Evolutionary conservation across 2,329 filamentous ascomycete genomes (phyloP), one percentile per base, ranked within the genome.

Genomic region (Chaetothyriales sp.): DNA sequence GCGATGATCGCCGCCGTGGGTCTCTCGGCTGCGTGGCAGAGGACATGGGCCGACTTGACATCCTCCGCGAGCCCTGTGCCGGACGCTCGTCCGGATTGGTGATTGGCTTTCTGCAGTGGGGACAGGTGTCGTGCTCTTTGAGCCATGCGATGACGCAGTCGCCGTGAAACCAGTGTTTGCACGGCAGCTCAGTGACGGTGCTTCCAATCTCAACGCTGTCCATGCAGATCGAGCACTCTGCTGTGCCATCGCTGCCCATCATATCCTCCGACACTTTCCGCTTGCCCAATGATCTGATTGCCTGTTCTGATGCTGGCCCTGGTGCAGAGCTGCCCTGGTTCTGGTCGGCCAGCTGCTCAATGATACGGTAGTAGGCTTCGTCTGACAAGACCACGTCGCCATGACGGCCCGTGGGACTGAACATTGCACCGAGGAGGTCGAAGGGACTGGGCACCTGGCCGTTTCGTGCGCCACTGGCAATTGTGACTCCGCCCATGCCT

Each of bases 211-310:
- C 75, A 56, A 94, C 83, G 25, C 86, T 79, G 51, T 95, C 89
- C 73, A 97, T 94, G 68, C 92, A 98, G 53, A 98, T 95, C 37
- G 86, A 89, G 66, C 92, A 98, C 63, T 95, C 89, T 1, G 77
- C 79, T 49, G 73, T 76, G 44, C 81, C 83, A 53, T 84, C 86
- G 4, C 71, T 68, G 5, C 77, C 77, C 50, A 94, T 72, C 77
- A 94, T 83, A 44, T 82, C 76, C 52, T 77, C 71, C 48, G 86
- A 79, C 1, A 92, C 73, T 44, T 78, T 78, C 59, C 82, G 84
- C 60, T 83, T 84, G 7, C 86, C 80, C 4, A 98, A 71, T 2
- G 78, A 76, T 22, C 77, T 75, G 51, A 98, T 89, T 0, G 86
- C 86, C 46, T 77, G 76, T 54, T 82, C 77, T 0, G 87, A 76